Conservation (phyloP, 2,329 filamentous ascomycete genomes). For the Zelopaecilomyces penicillatus region DNA sequence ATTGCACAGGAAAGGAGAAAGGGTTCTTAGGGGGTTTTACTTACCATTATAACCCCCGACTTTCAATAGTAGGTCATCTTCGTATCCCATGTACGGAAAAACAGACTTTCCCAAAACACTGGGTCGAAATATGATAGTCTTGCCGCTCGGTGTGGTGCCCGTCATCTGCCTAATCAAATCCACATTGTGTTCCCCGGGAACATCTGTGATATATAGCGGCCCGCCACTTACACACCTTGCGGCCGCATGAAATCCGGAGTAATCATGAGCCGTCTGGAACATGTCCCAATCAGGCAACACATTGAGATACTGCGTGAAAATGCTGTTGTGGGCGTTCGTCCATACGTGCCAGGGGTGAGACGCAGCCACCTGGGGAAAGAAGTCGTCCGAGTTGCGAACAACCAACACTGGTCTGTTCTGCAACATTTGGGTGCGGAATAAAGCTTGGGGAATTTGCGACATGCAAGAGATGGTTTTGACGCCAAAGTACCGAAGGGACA, state of each 20-base stretch:
- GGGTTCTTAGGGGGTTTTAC: conserved; percentile 3
- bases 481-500: conserved; percentile 69
- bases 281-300: conserved; percentile 76
- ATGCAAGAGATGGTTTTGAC: conserved; percentile 84
- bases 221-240: conserved; percentile 85
- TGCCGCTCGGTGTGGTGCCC: conserved; percentile 59
- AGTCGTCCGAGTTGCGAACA: conserved; percentile 83
- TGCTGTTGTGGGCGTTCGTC: conserved; percentile 80
- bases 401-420: conserved; percentile 65
- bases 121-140: conserved; percentile 74
- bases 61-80: conserved; percentile 65
- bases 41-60: conserved; percentile 69
- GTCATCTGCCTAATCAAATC: conserved; percentile 73
- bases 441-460: conserved; percentile 77
- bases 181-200: conserved; percentile 72
- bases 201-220: conserved; percentile 89
- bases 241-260: conserved; percentile 79
- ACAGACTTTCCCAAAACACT: conserved; percentile 64
- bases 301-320: conserved; percentile 79
- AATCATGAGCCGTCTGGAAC: conserved; percentile 58
- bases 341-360: conserved; percentile 95
- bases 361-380: conserved; percentile 72
- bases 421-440: conserved; percentile 78
- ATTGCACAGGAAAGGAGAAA: not conserved
- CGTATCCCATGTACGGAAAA: conserved; percentile 66